Evolutionary conservation across 805 yeast species (phyloP).

Genomic region (Zygosaccharomyces bailii): DNA sequence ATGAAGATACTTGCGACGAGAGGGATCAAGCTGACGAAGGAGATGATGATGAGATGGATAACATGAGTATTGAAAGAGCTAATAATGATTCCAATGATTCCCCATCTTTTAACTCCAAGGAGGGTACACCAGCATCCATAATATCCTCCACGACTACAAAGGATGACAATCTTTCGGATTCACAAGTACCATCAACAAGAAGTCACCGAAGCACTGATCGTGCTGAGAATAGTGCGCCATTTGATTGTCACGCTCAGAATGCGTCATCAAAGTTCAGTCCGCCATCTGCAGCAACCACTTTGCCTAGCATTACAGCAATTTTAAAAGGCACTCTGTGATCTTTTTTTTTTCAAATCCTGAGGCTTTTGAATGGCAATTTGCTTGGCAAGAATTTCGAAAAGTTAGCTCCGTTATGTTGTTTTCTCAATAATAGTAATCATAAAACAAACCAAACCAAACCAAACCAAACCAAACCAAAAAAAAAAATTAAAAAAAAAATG

Average conservation of each 20-base stretch:
- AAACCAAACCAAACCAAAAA: too few relatives aligned
- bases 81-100: conserved; percentile 10
- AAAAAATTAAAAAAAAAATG: neutral
- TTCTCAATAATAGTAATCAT: conserved; percentile 2
- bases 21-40: conserved; percentile 15
- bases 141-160: conserved; percentile 19
- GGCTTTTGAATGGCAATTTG: neutral
- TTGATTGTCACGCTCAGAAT: conserved; percentile 7
- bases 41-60: conserved; percentile 21
- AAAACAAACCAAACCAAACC: too few relatives aligned
- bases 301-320: conserved; percentile 31
- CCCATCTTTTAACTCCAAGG: conserved; percentile 17
- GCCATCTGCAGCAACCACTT: conserved; percentile 16
- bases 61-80: conserved; percentile 19
- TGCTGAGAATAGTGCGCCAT: conserved; percentile 6
- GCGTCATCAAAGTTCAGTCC: conserved; percentile 7
- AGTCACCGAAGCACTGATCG: conserved; percentile 6
- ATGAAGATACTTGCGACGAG: conserved; percentile 20
- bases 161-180: conserved; percentile 9
- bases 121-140: conserved; percentile 21
- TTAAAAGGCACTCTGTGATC: conserved; percentile 24
- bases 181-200: conserved; percentile 2
- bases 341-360: neutral
- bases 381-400: neutral
- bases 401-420: neutral